Base-by-base conservation (phyloP, 2,329 filamentous ascomycete species). In the Dactylellina cionopaga region DNA sequence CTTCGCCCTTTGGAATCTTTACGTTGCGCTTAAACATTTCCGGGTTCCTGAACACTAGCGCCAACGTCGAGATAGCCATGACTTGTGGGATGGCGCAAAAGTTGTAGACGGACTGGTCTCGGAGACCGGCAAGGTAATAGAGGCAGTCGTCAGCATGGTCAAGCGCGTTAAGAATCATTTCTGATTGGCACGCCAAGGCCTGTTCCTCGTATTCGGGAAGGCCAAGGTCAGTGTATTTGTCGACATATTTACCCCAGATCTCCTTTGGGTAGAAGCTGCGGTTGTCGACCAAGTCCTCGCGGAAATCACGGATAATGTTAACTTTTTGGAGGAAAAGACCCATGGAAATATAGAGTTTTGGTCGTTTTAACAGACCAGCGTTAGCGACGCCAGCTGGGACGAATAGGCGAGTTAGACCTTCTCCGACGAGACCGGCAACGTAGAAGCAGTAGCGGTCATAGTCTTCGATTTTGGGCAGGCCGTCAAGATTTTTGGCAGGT, bases 391-490 rank as follows among this genome's bases (percentile, higher is more conserved):
- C 87, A 54, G 90, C 90, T 79, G 92, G 89, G 46, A 98, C 92
- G 76, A 99, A 98, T 19, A 99, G 84, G 22, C 90, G 88, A 1
- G 95, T 99, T 74, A 95, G 82, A 43, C 95, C 95, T 81, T 98
- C 94, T 64, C 95, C 95, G 31, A 99, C 95, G n/a, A 99, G 84
- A 27, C 95, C 95, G n/a, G 95, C 95, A 27, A 99, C 95, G 79
- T 98, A 98, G 81, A 96, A 92, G 83, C 95, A 99, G 84, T 99
- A 99, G 60, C 93, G 83, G 82, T 99, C 93, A 81, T 98, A 99
- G 77, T 98, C 93, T 56, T 89, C 85, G 76, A 96, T 83, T 0
- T 91, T 94, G 79, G 92, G 85, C 69, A 98, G 89, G 49, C 92
- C 92, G 70, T 92, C 88, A 75, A 86, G 83, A 77, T 92, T 92